Evolutionary conservation across 2,329 filamentous ascomycete species (phyloP), one percentile per base, ranked within the genome.

Genomic region (Diaporthe aspalathi): DNA sequence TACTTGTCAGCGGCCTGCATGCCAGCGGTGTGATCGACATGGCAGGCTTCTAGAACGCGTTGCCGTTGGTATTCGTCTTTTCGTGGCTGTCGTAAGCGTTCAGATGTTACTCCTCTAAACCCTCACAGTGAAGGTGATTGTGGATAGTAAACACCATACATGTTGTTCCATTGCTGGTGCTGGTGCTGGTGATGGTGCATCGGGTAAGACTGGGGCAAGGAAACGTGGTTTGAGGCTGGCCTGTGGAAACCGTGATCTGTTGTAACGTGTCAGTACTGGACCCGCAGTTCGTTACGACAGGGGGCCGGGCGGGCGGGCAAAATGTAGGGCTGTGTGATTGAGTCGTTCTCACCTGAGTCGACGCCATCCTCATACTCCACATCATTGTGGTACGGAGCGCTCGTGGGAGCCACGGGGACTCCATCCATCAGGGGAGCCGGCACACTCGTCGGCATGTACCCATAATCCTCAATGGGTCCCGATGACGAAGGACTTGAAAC

Each of bases 401-500:
- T 81, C 79, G 74, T 76, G 76, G 73, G 79, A 74, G 53, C 73
- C 72, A 65, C 82, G 24, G 74, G 63, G 22, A 74, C 62, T 35
- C 73, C 81, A 56, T 86, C 78, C 77, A 87, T 83, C 35, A 73
- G 35, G 52, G 81, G 79, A 24, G 83, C 77, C 20, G 85, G 85
- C 24, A 85, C 82, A 74, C 85, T 87, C 29, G 84, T 85, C 11
- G 85, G 84, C 72, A 87, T 85, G 76, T 87, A 88, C 73, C 80
- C 77, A 71, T 85, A 86, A 63, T 88, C 86, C 63, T 87, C 85
- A 62, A 82, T 80, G 66, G 80, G 81, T 54, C 80, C 82, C 2
- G 86, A 86, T 2, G 86, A 87, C 3, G 84, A 83, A 22, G 86
- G 86, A 76, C 86, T 88, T 24, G 86, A 87, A 14, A 85, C 85